These are phyloP conservation scores for Malus hybrid DNA, from an alignment of 331 rosid species.

Conservation along the genomic window DNA sequence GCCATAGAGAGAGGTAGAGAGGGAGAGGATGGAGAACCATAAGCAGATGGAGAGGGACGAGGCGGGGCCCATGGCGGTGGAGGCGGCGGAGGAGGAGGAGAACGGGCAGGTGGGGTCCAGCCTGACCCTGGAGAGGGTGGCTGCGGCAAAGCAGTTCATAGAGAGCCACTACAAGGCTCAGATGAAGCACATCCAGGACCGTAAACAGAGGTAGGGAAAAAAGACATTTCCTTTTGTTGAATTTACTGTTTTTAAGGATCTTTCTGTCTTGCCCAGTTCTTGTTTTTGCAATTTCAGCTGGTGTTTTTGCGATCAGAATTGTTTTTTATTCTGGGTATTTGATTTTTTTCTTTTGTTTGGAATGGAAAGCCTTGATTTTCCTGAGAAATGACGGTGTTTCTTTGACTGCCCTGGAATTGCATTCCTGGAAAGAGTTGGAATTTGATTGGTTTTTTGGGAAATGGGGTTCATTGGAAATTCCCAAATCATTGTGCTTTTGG, in stretches of 20 bases:
- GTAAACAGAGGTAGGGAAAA: constrained; percentile 23
- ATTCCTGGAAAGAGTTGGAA: neutral
- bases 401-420: neutral
- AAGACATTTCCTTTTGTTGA: neutral
- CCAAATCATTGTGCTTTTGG: neutral
- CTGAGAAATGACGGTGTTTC: neutral
- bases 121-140: constrained; percentile 84
- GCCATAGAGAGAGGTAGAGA: constrained; percentile 9
- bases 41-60: constrained; percentile 10
- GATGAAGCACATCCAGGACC: constrained; percentile 63
- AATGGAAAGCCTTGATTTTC: neutral
- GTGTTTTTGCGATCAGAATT: constrained; percentile 3
- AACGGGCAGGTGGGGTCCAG: constrained; percentile 45
- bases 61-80: constrained; percentile 30
- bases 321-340: too few species aligned
- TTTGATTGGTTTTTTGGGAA: neutral
- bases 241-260: neutral
- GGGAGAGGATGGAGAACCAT: constrained; percentile 32
- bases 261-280: neutral
- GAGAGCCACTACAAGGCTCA: constrained; percentile 83
- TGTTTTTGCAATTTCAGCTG: neutral
- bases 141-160: constrained; percentile 81
- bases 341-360: neutral
- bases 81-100: constrained; percentile 36
- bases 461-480: neutral